phyloP scores from a whole-genome alignment of 495 filamentous ascomycete genomes.

The Xylaria flabelliformis region DNA sequence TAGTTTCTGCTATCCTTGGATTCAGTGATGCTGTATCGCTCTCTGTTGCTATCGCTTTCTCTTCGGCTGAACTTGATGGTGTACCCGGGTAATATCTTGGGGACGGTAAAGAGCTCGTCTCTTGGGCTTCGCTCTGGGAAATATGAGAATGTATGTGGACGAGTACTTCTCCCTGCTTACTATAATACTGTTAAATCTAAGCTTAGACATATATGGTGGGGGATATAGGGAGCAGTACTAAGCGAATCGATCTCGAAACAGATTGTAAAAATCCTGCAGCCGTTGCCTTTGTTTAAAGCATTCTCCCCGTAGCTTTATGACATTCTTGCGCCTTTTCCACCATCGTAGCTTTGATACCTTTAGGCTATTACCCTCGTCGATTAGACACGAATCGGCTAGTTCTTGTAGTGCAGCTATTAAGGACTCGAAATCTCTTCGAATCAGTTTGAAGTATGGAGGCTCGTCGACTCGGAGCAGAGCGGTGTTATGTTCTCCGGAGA shows the following conservation, averaged over 20 bases:
- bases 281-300: neutral
- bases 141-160: no score
- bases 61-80: no score
- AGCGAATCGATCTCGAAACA: neutral
- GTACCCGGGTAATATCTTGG: no score
- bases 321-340: constrained; percentile 16
- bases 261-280: neutral
- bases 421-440: constrained; percentile 13
- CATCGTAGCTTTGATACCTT: constrained; percentile 12
- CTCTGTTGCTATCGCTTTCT: no score
- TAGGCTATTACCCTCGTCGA: neutral
- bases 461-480: neutral
- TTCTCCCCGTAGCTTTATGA: no score
- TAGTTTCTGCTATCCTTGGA: no score
- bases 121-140: no score
- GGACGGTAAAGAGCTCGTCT: no score
- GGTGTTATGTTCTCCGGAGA: constrained; percentile 10
- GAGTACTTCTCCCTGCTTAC: no score
- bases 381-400: constrained; percentile 3
- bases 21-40: no score
- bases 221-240: neutral
- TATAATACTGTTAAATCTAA: no score
- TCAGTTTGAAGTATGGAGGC: constrained; percentile 9
- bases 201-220: no score
- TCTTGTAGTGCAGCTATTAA: neutral